These are phyloP conservation scores for Lactarius akahatsu DNA, from an alignment of 768 basidiomycete genomes.

Conservation along the genomic window DNA sequence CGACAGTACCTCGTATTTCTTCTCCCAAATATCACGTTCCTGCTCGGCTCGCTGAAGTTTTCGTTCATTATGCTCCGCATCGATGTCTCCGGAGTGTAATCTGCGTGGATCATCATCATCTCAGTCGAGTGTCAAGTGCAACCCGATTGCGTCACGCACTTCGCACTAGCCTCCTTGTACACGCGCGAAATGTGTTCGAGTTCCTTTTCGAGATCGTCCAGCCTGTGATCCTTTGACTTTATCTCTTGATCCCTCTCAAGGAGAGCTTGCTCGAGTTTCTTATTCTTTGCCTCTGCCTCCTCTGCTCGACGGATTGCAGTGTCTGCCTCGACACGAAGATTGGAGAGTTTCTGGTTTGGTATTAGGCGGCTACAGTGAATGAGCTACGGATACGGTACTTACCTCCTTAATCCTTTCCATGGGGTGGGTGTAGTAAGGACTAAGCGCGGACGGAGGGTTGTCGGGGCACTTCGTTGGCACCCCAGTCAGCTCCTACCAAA, in stretches of 20 bases:
- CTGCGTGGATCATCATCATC: constrained; percentile 9
- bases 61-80: constrained; percentile 21
- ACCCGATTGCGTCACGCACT: constrained; percentile 3
- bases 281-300: constrained; percentile 10
- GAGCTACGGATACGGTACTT: neutral
- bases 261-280: constrained; percentile 21
- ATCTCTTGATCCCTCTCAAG: constrained; percentile 24
- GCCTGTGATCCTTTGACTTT: constrained; percentile 23
- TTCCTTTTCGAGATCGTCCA: constrained; percentile 12
- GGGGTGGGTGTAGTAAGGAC: neutral
- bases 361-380: no score
- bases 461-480: neutral
- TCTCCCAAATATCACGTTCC: constrained; percentile 21
- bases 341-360: constrained; percentile 16
- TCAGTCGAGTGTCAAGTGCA: neutral
- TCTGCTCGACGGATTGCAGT: constrained; percentile 13
- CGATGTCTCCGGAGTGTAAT: constrained; percentile 19
- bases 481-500: neutral
- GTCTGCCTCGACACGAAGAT: constrained; percentile 22
- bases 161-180: constrained; percentile 6
- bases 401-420: constrained; percentile 25
- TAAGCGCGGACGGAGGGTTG: constrained; percentile 11
- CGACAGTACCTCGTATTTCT: constrained; percentile 21
- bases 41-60: constrained; percentile 19
- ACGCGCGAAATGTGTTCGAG: neutral